Evolutionary conservation across 228 moss, liverwort and hornwort species (phyloP), one percentile per base, ranked within the genome.

Genomic region (Sphagnum magellanicum): DNA sequence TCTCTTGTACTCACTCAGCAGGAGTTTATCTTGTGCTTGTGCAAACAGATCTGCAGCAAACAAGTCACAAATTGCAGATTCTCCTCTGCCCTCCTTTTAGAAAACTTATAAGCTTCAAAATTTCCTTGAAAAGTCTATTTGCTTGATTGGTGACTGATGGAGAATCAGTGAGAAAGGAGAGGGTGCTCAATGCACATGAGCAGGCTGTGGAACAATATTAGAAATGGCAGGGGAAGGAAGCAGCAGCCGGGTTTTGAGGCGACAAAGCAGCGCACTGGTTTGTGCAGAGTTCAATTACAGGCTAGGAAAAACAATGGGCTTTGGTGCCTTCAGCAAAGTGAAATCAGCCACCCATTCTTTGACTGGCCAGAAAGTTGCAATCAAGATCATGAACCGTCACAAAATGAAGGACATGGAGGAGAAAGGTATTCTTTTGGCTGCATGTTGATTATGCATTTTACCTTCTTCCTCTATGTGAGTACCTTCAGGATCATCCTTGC

Each of bases 351-450:
- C 83, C 61, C 96, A 96, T 75, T 70, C 78, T 4, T 88, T 89
- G 16, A 96, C 96, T 10, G 86, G 88, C 51, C 96, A 91, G 74
- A 92, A 92, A 74, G 96, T 96, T 49, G 96, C 96, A 67, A 91
- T 96, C 71, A 96, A 96, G 77, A 92, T 92, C n/a, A 83, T 92
- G 61, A 88, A 85, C 74, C 86, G 96, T 64, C 88, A 91, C 77
- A 90, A 92, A 80, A 95, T 95, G 84, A 87, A 80, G 78, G 92
- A 92, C 61, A 91, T 96, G 92, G 96, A 92, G 80, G 92, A 91
- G 63, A 96, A 92, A 86, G 96, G 93, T 92, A 14, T 50, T 2
- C 32, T 32, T 32, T 32, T 32, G 32, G 32, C 3, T 32, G 32
- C 32, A 32, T 32, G 32, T 32, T 32, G 32, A 32, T 32, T 32